phyloP scores from a whole-genome alignment of 805 yeast genomes.

The Saccharomycopsis olivae region DNA sequence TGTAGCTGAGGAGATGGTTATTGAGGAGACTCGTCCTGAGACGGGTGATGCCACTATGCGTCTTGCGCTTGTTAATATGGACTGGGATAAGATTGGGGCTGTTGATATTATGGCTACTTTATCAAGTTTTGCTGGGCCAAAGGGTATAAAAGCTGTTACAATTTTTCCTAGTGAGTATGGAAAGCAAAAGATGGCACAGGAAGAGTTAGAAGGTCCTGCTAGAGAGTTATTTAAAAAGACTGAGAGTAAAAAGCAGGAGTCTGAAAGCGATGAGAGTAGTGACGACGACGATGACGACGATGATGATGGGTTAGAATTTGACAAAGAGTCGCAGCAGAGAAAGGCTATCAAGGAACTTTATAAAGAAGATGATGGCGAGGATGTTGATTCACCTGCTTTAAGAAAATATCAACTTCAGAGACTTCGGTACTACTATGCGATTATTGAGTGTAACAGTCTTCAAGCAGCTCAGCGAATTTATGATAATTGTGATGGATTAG shows the following conservation, averaged over 20 bases:
- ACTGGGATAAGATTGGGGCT: constrained; percentile 93
- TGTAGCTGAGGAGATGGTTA: constrained; percentile 46
- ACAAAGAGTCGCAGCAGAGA: no score
- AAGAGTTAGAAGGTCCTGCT: constrained; percentile 90
- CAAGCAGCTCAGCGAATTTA: constrained; percentile 67
- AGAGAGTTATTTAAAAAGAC: constrained; percentile 58
- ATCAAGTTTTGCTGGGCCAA: constrained; percentile 64
- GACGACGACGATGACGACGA: constrained; percentile 22
- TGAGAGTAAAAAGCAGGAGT: constrained; percentile 30
- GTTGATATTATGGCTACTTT: constrained; percentile 85
- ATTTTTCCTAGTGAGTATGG: constrained; percentile 90
- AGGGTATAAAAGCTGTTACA: constrained; percentile 54
- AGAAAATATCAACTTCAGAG: constrained; percentile 90
- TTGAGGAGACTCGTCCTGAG: constrained; percentile 55
- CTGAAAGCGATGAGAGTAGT: constrained; percentile 33
- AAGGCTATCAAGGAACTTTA: constrained; percentile 60
- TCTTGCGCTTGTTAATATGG: constrained; percentile 90
- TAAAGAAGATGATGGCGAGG: constrained; percentile 72
- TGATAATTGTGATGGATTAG: constrained; percentile 86
- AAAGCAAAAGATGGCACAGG: constrained; percentile 80
- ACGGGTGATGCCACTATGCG: constrained; percentile 76
- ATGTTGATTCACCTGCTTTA: constrained; percentile 73
- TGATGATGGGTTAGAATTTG: constrained; percentile 19
- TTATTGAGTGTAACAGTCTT: constrained; percentile 70
- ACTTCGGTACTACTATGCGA: constrained; percentile 86